Conservation (phyloP, 148 eudicot species). For the Polygonum aviculare region DNA sequence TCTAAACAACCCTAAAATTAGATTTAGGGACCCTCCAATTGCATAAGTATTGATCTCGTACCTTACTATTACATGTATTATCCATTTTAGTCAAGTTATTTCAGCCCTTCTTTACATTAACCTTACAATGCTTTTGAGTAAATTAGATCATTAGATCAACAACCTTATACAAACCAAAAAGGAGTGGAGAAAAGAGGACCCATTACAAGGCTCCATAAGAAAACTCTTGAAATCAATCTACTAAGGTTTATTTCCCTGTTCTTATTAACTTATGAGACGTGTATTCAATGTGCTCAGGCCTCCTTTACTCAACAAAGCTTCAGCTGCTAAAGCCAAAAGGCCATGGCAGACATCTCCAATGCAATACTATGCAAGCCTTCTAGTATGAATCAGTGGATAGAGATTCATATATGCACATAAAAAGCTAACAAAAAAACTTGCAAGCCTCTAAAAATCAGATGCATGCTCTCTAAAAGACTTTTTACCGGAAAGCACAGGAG, state of each 20-base stretch:
- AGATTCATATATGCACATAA: constrained; percentile 8
- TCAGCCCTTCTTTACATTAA: background rate
- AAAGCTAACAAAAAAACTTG: background rate
- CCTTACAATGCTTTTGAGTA: too few relatives aligned
- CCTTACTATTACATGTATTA: too few relatives aligned
- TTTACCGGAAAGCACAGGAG: background rate
- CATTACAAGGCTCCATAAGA: too few relatives aligned
- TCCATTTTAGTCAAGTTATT: too few relatives aligned
- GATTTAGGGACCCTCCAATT: background rate
- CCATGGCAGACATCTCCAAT: background rate
- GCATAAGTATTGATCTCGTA: background rate
- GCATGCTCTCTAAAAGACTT: background rate
- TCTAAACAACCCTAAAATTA: background rate
- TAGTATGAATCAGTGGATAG: background rate
- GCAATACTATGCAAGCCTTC: background rate
- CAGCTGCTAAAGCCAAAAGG: background rate
- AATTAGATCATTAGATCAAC: too few relatives aligned
- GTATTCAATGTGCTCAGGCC: background rate
- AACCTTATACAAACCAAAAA: too few relatives aligned
- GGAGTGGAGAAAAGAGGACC: too few relatives aligned
- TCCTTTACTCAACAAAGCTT: background rate
- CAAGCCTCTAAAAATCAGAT: constrained; percentile 6
- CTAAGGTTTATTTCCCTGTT: too few relatives aligned
- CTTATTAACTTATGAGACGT: too few relatives aligned
- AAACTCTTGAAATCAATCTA: too few relatives aligned